Base-by-base conservation (phyloP, 129 eudicot species). In the Glebionis coronaria region DNA sequence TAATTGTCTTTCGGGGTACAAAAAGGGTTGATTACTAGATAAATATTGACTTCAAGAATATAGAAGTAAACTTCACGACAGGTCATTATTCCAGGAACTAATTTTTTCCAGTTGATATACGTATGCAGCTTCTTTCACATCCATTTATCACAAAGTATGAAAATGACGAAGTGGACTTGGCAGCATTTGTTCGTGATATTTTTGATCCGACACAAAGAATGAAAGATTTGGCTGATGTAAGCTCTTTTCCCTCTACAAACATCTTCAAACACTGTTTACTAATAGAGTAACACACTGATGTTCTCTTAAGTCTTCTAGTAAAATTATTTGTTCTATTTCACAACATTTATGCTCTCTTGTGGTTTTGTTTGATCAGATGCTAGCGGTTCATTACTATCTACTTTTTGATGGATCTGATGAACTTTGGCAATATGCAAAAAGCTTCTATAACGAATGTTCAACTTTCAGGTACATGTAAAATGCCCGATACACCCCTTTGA, bases 161-260 rank as follows among this genome's bases (percentile, higher is more conserved):
- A 73, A 66, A 71, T 63, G 68, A 78, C n/a, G 53, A 55, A 56
- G 89, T 87, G 55, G 83, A 90, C 78, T 82, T 90, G 72, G 92
- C 81, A 64, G 81, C 82, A 28, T 93, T 86, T 73, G 95, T 93
- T 52, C 88, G 83, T 82, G 82, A 78, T 69, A 82, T 93, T 45
- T 93, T 93, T 65, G 99, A 93, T 81, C 99, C 99, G 13, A 80
- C 82, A 14, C 97, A 86, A 64, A 82, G 90, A 80, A 78, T 93
- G 95, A 93, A 93, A 82, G 99, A 93, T 80, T 55, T 93, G 59
- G 99, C 90, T 31, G 99, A 93, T 86, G 99, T 93, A 79, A 87
- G 90, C 78, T 79, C 61, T 51, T 61, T 12, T 52, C 56, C 40
- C 23, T 77, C 52, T 25, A 27, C 28, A 42, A 35, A 50, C 27